Evolutionary conservation across 345 rosid species (phyloP).

Genomic region (Eucalyptus microcorys): DNA sequence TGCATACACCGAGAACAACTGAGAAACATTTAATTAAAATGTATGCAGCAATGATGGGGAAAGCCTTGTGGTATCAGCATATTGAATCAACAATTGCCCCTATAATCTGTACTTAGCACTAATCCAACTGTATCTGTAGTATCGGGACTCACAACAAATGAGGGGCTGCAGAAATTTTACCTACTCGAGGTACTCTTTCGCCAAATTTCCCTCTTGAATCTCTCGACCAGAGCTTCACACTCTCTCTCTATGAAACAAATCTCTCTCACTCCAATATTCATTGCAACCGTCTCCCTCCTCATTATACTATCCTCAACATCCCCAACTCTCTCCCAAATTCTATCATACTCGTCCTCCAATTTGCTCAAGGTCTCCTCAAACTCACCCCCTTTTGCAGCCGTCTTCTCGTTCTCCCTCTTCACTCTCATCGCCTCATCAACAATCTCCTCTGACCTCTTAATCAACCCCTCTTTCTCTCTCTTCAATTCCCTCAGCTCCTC

Average conservation of each 20-base stretch:
- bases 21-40: neutral
- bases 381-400: conserved; percentile 8
- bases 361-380: conserved; percentile 29
- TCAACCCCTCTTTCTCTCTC: conserved; percentile 34
- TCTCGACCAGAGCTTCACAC: conserved; percentile 61
- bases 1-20: neutral
- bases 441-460: conserved; percentile 36
- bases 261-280: conserved; percentile 76
- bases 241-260: conserved; percentile 74
- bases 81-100: neutral
- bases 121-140: neutral
- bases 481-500: conserved; percentile 29
- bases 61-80: neutral
- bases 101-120: neutral
- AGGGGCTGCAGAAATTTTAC: conserved; percentile 5
- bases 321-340: conserved; percentile 56
- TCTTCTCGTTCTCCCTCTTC: conserved; percentile 23
- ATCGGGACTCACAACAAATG: neutral
- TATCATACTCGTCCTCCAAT: conserved; percentile 51
- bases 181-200: conserved; percentile 23
- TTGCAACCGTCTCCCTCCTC: conserved; percentile 44
- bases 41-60: neutral
- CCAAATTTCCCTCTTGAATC: conserved; percentile 35
- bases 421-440: conserved; percentile 26
- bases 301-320: conserved; percentile 46